Percentiles rank a stretch among this genome's conserved stretches.
Evolutionary conservation across 2,329 filamentous ascomycete genomes (phyloP).

Genomic region (Hypoxylon sp.): DNA sequence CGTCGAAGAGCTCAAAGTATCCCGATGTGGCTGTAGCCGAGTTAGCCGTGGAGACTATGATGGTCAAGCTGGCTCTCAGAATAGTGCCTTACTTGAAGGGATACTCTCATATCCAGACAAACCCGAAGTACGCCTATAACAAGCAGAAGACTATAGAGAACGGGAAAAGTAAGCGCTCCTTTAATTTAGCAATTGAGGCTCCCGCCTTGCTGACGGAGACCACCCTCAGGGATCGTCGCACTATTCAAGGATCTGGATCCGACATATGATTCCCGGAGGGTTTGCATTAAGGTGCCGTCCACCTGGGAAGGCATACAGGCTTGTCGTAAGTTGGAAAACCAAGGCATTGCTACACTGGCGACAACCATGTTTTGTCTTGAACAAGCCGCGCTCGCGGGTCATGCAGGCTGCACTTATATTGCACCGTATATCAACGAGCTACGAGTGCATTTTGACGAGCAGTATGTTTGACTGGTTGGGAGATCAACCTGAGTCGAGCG

Average conservation of each 20-base stretch:
- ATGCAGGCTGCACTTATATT: constrained; percentile 72
- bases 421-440: constrained; percentile 77
- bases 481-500: background rate
- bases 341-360: constrained; percentile 71
- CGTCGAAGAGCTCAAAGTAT: constrained; percentile 54
- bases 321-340: constrained; percentile 66
- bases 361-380: constrained; percentile 75
- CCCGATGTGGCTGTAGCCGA: constrained; percentile 59
- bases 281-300: constrained; percentile 75
- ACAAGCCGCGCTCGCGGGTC: constrained; percentile 71
- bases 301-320: constrained; percentile 76
- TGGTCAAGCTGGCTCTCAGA: constrained; percentile 68
- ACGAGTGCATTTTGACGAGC: constrained; percentile 71
- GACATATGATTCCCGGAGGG: constrained; percentile 61
- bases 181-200: constrained; percentile 5
- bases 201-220: constrained; percentile 16
- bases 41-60: constrained; percentile 70
- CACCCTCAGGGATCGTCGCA: constrained; percentile 63
- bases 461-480: constrained; percentile 53
- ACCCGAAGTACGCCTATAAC: constrained; percentile 69
- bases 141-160: constrained; percentile 65
- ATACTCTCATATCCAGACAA: constrained; percentile 72
- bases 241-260: constrained; percentile 63
- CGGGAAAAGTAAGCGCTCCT: constrained; percentile 62
- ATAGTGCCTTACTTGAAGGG: constrained; percentile 66